Evolutionary conservation across 208 protist genomes (phyloP), one percentile per base, ranked within the genome.

Genomic region (Acanthamoeba culbertsoni): DNA sequence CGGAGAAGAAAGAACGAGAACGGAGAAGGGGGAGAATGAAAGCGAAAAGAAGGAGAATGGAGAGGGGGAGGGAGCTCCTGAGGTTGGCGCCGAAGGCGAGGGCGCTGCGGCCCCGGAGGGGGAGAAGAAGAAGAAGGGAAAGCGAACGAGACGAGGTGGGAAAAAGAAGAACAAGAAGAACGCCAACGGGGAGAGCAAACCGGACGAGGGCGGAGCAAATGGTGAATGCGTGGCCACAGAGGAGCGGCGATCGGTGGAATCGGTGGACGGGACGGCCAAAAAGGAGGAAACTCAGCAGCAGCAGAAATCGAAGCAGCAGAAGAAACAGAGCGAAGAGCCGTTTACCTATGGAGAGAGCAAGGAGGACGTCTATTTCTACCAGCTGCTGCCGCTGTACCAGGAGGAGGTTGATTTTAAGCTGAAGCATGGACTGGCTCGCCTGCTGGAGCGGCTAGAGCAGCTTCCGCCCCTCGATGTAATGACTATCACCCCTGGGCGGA

Each of bases 381-480:
- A 90, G 82, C 82, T 90, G 16, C 57, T 90, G 57, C 82, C 82
- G 48, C 28, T 90, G 37, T 90, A 90, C 82, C 82, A 90, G 57
- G 82, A 90, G 57, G 82, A 90, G 53, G 82, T 90, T 12, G 82
- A 90, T 26, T 90, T 90, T 51, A 90, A 90, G 33, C 57, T 90
- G 20, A 90, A 90, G 82, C 31, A 90, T 16, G 82, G 82, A 20
- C 57, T 90, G 7, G 82, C 59, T 23, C 1, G 35, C 4, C 51
- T 90, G 5, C n/a, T 90, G 10, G 82, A 90, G 45, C 5, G 82
- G n/a, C 53, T 90, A 51, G 82, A 90, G 33, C 82, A 90, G 53
- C 82, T 90, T 33, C 48, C 48, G 18, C 82, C 82, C 3, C 57
- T 68, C 26, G 82, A 90, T 10, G 82, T 90, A 0, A 59, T 90